Evolutionary conservation across 805 yeast genomes (phyloP).

Genomic region (Metschnikowia gruessii): DNA sequence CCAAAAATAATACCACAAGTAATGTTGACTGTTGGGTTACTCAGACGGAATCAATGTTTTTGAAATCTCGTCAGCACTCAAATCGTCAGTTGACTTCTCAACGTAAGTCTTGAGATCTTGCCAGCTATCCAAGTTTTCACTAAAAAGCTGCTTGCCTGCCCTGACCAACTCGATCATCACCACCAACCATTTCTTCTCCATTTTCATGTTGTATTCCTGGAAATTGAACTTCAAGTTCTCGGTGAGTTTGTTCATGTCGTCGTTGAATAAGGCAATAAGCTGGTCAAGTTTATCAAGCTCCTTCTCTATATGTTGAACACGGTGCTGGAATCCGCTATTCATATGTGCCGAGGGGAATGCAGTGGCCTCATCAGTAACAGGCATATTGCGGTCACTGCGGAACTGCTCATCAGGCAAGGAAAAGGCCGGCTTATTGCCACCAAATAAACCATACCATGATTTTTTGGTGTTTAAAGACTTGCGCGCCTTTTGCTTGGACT

Average conservation of each 20-base stretch:
- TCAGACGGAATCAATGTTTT: neutral
- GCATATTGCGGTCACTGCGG: neutral
- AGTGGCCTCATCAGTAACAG: conserved; percentile 2
- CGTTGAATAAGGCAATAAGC: conserved; percentile 41
- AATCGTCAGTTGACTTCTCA: conserved; percentile 6
- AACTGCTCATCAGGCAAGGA: conserved; percentile 14
- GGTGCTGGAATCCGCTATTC: conserved; percentile 25
- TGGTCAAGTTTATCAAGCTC: conserved; percentile 47
- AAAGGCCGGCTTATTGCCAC: conserved; percentile 31
- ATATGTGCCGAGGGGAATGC: conserved; percentile 8
- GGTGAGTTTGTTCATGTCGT: conserved; percentile 45
- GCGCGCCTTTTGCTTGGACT: conserved; percentile 23
- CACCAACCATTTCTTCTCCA: conserved; percentile 42
- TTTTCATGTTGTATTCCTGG: conserved; percentile 32
- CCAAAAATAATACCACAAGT: neutral
- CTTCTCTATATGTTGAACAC: conserved; percentile 36
- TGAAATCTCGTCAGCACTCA: conserved; percentile 1
- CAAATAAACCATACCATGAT: conserved; percentile 45
- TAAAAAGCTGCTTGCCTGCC: conserved; percentile 30
- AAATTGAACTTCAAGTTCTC: conserved; percentile 41
- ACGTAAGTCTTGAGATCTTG: conserved; percentile 26
- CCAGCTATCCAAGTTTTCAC: conserved; percentile 26
- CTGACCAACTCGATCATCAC: conserved; percentile 38
- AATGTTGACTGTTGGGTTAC: neutral
- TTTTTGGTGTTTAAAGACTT: conserved; percentile 24